phyloP scores from a whole-genome alignment of 331 rosid species.

The Rhamnella rubrinervis region DNA sequence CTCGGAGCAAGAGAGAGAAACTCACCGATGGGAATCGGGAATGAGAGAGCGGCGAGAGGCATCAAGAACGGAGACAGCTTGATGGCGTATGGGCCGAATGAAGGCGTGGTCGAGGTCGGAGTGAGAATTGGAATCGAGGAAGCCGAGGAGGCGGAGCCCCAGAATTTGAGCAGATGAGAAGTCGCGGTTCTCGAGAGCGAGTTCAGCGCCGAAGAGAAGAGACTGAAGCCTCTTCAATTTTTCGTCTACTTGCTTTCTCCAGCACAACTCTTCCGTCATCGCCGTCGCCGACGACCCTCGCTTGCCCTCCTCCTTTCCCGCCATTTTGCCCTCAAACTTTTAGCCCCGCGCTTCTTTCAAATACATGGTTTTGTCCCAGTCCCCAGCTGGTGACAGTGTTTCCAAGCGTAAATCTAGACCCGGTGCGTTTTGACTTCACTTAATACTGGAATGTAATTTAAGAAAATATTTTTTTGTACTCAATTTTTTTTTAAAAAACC shows the following conservation, averaged over 20 bases:
- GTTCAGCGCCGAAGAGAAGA: constrained; percentile 72
- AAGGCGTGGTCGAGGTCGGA: constrained; percentile 60
- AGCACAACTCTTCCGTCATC: constrained; percentile 34
- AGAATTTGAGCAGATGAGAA: constrained; percentile 63
- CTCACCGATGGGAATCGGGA: constrained; percentile 65
- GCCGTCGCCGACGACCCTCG: constrained; percentile 5
- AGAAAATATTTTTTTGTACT: too few species aligned
- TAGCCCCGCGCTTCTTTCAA: background rate
- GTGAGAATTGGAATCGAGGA: constrained; percentile 59
- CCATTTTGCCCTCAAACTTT: constrained; percentile 32
- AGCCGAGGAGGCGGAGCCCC: constrained; percentile 78
- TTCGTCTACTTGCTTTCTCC: constrained; percentile 63
- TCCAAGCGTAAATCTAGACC: too few species aligned
- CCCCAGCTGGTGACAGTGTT: too few species aligned
- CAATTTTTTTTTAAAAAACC: too few species aligned
- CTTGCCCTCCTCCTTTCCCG: constrained; percentile 49
- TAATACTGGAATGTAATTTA: too few species aligned
- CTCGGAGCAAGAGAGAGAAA: background rate
- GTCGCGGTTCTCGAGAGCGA: constrained; percentile 51
- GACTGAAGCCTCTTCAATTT: constrained; percentile 75
- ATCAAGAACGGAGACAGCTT: constrained; percentile 43
- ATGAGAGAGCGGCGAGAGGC: constrained; percentile 54
- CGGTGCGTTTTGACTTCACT: too few species aligned
- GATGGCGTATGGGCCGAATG: constrained; percentile 63
- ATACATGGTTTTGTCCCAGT: background rate